phyloP scores from a whole-genome alignment of 768 basidiomycete genomes.

The Trametopsis cervina region DNA sequence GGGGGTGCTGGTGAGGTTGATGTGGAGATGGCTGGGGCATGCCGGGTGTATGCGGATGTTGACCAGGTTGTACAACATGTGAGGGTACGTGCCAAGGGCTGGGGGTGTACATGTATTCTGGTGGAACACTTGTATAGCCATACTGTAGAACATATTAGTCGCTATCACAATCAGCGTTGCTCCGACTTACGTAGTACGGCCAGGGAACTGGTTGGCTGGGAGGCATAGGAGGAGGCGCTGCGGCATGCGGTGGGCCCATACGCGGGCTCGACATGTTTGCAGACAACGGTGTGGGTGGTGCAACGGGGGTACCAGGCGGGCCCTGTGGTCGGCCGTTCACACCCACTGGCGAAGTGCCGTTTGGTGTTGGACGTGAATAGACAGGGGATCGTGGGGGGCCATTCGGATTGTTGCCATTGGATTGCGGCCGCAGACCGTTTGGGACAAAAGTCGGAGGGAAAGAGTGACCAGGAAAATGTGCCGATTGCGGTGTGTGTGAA shows the following conservation, averaged over 20 bases:
- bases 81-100: conserved; percentile 27
- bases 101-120: conserved; percentile 36
- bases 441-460: conserved; percentile 46
- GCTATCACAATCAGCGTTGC: background rate
- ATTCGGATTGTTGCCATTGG: conserved; percentile 23
- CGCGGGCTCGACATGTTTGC: conserved; percentile 62
- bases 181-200: conserved; percentile 56
- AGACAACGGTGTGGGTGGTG: conserved; percentile 29
- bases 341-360: conserved; percentile 49
- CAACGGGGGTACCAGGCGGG: conserved; percentile 39
- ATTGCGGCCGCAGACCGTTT: conserved; percentile 35
- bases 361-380: conserved; percentile 54
- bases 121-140: conserved; percentile 32
- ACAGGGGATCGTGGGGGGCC: conserved; percentile 56
- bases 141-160: conserved; percentile 16
- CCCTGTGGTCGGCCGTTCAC: conserved; percentile 36
- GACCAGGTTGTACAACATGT: conserved; percentile 29
- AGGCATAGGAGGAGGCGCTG: conserved; percentile 46
- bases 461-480: conserved; percentile 38
- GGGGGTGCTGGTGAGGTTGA: conserved; percentile 41
- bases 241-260: conserved; percentile 49
- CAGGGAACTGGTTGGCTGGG: conserved; percentile 30
- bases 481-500: conserved; percentile 24
- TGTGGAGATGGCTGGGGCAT: conserved; percentile 24
- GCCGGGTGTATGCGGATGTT: conserved; percentile 21